Conservation (phyloP, 225 moss, liverwort and hornwort genomes). For the Ulota crispa region DNA sequence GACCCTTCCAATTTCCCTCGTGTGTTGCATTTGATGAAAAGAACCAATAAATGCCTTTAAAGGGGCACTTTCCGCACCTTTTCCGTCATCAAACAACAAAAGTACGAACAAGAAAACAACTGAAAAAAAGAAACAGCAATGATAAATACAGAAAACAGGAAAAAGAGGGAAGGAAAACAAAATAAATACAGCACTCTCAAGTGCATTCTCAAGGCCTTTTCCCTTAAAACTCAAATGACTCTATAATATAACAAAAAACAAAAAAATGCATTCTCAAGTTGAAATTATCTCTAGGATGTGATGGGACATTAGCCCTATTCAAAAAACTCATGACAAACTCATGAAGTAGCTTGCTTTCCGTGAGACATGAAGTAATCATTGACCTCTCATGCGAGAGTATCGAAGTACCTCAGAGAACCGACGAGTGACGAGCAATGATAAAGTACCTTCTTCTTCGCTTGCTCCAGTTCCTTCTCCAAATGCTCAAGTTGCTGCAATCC, state of each 20-base stretch:
- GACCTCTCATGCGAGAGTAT: rapidly evolving
- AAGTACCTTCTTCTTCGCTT: conserved; percentile 93
- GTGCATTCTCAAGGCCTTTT: not conserved
- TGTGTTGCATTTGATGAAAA: not conserved
- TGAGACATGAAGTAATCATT: rapidly evolving
- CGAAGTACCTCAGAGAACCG: rapidly evolving
- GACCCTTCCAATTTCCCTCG: rapidly evolving
- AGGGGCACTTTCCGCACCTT: not conserved
- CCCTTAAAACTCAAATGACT: not conserved
- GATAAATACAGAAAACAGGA: no score
- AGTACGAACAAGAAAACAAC: not conserved
- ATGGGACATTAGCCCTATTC: rapidly evolving
- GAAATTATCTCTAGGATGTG: rapidly evolving
- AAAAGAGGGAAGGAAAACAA: no score
- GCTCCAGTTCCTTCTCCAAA: conserved; percentile 93
- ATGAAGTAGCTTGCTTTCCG: not conserved
- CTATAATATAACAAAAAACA: not conserved
- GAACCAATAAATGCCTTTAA: no score
- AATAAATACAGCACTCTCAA: no score
- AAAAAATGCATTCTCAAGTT: no score
- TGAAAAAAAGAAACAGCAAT: no score
- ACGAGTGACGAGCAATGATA: not conserved
- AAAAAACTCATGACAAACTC: not conserved
- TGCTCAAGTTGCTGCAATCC: conserved; percentile 98
- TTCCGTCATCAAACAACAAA: not conserved